Evolutionary conservation across 345 rosid genomes (phyloP).

Genomic region (Citrus trifoliata): DNA sequence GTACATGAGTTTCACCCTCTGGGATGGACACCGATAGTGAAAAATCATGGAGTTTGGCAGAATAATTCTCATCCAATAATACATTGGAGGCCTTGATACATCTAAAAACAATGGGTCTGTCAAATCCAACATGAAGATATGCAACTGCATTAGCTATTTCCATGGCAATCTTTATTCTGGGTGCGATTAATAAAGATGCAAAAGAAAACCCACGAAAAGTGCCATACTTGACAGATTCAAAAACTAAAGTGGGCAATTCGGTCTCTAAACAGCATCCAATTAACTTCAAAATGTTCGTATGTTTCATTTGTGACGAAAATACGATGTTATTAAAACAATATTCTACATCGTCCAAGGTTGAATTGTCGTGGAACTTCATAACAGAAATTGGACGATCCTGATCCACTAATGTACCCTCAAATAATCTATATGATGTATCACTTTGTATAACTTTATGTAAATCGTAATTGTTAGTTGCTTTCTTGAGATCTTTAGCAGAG

Average conservation of each 20-base stretch:
- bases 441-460: not conserved
- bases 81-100: not conserved
- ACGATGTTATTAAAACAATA: not conserved
- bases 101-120: not conserved
- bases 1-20: slow-evolving; percentile 2
- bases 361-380: not conserved
- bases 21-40: not conserved
- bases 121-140: slow-evolving; percentile 15
- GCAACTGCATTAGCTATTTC: not conserved
- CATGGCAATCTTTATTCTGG: slow-evolving; percentile 13
- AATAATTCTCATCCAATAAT: not conserved
- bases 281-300: not conserved
- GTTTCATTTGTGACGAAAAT: not conserved
- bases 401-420: not conserved
- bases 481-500: slow-evolving; percentile 15
- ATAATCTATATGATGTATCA: not conserved
- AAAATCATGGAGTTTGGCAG: slow-evolving; percentile 6
- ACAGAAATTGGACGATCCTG: not conserved
- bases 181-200: slow-evolving; percentile 9
- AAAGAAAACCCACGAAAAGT: not conserved
- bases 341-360: not conserved
- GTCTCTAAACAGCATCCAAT: slow-evolving; percentile 5
- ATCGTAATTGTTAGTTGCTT: slow-evolving; percentile 9
- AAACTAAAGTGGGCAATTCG: slow-evolving; percentile 6
- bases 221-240: not conserved